These are phyloP conservation scores for Arthromyces matolae DNA, from an alignment of 768 basidiomycete species.

Conservation along the genomic window DNA sequence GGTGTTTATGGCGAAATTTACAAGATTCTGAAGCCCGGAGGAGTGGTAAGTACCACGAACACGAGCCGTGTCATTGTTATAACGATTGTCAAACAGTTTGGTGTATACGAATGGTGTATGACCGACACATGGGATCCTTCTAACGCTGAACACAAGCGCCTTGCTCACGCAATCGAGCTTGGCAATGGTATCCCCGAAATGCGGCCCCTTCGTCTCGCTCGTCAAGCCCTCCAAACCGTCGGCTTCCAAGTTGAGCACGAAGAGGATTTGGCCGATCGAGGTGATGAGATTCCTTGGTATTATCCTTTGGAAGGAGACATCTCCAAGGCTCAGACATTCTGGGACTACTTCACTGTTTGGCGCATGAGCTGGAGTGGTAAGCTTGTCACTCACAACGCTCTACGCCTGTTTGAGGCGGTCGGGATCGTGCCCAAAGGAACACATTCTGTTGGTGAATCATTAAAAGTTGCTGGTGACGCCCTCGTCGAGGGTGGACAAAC, in stretches of 20 bases:
- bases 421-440: conserved; percentile 91
- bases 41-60: conserved; percentile 58
- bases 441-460: conserved; percentile 79
- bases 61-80: neutral
- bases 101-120: conserved; percentile 99
- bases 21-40: conserved; percentile 94
- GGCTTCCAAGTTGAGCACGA: conserved; percentile 88
- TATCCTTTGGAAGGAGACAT: conserved; percentile 96
- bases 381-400: conserved; percentile 75
- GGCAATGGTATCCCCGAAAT: conserved; percentile 98
- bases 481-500: conserved; percentile 82
- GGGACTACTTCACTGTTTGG: conserved; percentile 89
- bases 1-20: conserved; percentile 92
- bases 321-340: conserved; percentile 85
- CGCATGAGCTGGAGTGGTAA: conserved; percentile 87
- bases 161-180: conserved; percentile 89
- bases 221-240: conserved; percentile 74
- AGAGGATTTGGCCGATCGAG: conserved; percentile 89
- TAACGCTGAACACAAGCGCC: conserved; percentile 80
- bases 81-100: conserved; percentile 55
- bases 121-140: conserved; percentile 90
- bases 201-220: conserved; percentile 69
- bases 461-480: conserved; percentile 77
- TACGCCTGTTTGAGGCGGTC: conserved; percentile 73
- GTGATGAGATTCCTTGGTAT: conserved; percentile 83